These are phyloP conservation scores for Leucaena leucocephala DNA, from an alignment of 306 rosid genomes.

Conservation along the genomic window DNA sequence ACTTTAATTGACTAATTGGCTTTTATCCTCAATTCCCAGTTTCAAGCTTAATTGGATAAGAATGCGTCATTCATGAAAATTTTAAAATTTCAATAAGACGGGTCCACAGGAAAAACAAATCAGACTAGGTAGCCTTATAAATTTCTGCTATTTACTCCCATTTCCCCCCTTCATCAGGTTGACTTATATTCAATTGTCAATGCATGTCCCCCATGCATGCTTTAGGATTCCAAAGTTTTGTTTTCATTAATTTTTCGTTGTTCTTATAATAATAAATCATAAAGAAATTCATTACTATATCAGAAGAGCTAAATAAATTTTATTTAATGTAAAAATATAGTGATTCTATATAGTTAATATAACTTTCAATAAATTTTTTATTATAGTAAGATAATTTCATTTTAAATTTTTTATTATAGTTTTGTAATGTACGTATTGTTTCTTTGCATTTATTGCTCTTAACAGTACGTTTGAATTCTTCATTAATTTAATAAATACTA, in stretches of 20 bases:
- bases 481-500: no score
- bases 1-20: not conserved
- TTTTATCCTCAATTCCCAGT: not conserved
- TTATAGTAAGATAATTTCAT: no score
- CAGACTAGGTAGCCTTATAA: not conserved
- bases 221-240: not conserved
- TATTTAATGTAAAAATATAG: no score
- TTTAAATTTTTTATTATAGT: no score
- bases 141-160: not conserved
- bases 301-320: no score
- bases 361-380: no score
- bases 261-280: no score
- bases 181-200: not conserved
- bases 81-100: not conserved
- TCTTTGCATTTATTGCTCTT: no score
- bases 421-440: no score
- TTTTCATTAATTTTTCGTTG: not conserved
- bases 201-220: not conserved
- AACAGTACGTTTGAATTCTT: no score
- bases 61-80: not conserved
- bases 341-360: no score
- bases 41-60: not conserved
- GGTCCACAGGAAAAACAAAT: not conserved
- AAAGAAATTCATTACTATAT: no score
- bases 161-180: not conserved